These are phyloP conservation scores for Thalassiosira livingstoniorum DNA, from an alignment of 352 stramenopile genomes.

Conservation along the genomic window DNA sequence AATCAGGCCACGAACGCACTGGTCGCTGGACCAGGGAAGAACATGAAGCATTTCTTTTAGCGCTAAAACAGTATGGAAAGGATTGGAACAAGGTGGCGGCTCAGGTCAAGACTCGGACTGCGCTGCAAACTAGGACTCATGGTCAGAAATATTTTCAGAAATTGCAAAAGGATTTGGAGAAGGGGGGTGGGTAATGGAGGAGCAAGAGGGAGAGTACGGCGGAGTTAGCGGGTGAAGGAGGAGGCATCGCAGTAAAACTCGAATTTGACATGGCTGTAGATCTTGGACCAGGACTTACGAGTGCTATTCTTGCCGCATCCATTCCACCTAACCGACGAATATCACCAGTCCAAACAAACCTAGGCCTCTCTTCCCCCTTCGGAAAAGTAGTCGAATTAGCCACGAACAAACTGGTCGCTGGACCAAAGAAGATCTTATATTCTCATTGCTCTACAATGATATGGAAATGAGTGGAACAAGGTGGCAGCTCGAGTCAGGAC, in stretches of 20 bases:
- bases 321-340: too few relatives aligned
- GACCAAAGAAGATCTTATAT: constrained; percentile 84
- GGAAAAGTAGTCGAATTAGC: constrained; percentile 72
- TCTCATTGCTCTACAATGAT: constrained; percentile 90
- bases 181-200: too few relatives aligned
- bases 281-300: background rate
- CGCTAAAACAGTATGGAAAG: constrained; percentile 92
- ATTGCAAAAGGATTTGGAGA: constrained; percentile 79
- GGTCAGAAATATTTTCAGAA: constrained; percentile 97
- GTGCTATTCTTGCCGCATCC: constrained; percentile 36
- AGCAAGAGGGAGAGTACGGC: too few relatives aligned
- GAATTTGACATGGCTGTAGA: too few relatives aligned
- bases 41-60: constrained; percentile 87
- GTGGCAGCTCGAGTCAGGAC: constrained; percentile 92
- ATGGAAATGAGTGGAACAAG: constrained; percentile 98
- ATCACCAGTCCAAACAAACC: background rate
- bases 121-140: constrained; percentile 97
- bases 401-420: constrained; percentile 81
- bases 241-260: background rate
- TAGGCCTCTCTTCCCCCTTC: background rate
- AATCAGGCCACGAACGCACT: constrained; percentile 80
- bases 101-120: constrained; percentile 94
- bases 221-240: background rate
- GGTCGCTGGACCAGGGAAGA: constrained; percentile 83
- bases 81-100: constrained; percentile 96